Percentiles rank a stretch among this genome's conserved stretches.
phyloP scores from a whole-genome alignment of 2,329 filamentous ascomycete species.

The Claviceps fusiformis region DNA sequence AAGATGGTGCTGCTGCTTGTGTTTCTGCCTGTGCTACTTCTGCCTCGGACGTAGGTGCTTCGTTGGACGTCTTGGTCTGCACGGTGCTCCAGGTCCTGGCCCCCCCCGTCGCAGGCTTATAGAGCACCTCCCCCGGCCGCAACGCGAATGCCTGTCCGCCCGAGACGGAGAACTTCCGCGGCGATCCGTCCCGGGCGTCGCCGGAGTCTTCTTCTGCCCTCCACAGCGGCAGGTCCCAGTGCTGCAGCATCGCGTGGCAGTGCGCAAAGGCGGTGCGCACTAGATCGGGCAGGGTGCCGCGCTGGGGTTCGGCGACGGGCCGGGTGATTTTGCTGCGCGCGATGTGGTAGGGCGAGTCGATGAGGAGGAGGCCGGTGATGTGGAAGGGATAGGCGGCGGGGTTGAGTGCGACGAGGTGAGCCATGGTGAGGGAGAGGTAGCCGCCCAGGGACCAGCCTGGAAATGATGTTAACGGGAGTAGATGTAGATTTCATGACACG shows the following conservation, averaged over 20 bases:
- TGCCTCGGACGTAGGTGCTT: background rate
- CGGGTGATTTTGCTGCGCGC: conserved; percentile 9
- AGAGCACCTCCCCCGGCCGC: conserved; percentile 8
- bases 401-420: conserved; percentile 13
- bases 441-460: conserved; percentile 19
- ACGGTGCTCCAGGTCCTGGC: conserved; percentile 8
- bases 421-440: conserved; percentile 14
- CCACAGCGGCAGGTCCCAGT: conserved; percentile 16
- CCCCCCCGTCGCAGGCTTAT: conserved; percentile 10
- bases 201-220: conserved; percentile 4
- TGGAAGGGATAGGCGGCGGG: conserved; percentile 10
- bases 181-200: conserved; percentile 2
- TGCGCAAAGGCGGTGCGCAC: conserved; percentile 17
- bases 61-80: background rate
- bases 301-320: conserved; percentile 8
- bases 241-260: conserved; percentile 17
- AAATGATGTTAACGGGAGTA: too few relatives aligned
- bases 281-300: conserved; percentile 12
- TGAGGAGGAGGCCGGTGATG: conserved; percentile 15
- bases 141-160: conserved; percentile 9
- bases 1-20: too few relatives aligned
- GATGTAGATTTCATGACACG: too few relatives aligned
- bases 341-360: conserved; percentile 17
- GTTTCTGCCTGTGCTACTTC: background rate
- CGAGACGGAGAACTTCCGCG: conserved; percentile 5